Evolutionary conservation across 2,329 filamentous ascomycete genomes (phyloP), one percentile per base, ranked within the genome.

Genomic region (Dactylella cylindrospora): DNA sequence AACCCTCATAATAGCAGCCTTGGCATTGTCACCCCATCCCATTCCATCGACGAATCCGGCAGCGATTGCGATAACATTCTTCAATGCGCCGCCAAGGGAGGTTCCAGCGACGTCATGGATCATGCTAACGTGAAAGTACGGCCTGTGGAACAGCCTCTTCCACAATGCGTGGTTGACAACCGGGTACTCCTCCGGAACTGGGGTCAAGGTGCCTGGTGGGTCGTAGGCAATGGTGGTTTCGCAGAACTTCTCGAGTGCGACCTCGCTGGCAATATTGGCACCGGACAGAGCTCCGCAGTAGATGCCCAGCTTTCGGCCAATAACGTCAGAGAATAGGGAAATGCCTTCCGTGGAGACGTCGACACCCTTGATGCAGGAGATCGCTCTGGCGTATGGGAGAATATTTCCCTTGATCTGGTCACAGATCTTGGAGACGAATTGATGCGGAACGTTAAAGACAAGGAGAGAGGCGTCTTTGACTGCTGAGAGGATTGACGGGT

Each of bases 341-440:
- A 97, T 84, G 51, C 87, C 88, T 44, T 88, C 84, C 70, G 91
- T 86, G 3, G 86, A 85, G 26, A 98, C 93, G 68, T 95, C 87
- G 64, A 98, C 90, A 68, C 93, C 93, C 79, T 98, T 98, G 76
- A 97, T 96, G 75, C 93, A 98, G 72, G 89, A 95, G 71, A 98
- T 90, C 59, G 90, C 93, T 65, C 94, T 84, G 20, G 93, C 91
- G 70, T 84, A 97, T 5, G 93, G 93, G 23, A 96, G 76, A 66
- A 96, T 94, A 70, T 95, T 84, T 62, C 91, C 93, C 70, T 85
- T 80, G 65, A 98, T 79, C 72, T 90, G 84, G 66, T 86, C 80
- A 76, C 90, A 95, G 64, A 90, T 86, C 65, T 85, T 85, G 71
- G 81, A 81, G 71, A 98, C 96, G 73, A 98, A 98, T 74, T 95